Conservation (phyloP, 331 rosid genomes). For the Rosa hybrid region DNA sequence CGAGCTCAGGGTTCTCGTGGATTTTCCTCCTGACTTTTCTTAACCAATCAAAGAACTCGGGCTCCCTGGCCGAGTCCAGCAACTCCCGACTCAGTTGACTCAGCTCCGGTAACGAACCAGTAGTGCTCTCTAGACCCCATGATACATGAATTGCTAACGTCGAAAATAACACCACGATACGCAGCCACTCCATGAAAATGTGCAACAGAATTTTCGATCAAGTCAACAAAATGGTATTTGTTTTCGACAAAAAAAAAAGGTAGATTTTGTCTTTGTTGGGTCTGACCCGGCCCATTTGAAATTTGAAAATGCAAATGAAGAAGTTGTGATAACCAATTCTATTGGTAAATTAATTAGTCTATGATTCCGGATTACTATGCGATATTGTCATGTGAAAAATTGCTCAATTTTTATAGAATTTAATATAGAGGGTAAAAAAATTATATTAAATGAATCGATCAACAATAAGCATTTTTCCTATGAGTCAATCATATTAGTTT, state of each 20-base stretch:
- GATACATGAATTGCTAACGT: not conserved
- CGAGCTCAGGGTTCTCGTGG: constrained; percentile 65
- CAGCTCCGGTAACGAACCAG: constrained; percentile 23
- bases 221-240: not conserved
- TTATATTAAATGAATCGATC: too few relatives aligned
- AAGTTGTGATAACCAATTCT: too few relatives aligned
- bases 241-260: not conserved
- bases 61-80: constrained; percentile 42
- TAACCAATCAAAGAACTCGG: constrained; percentile 45
- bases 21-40: constrained; percentile 40
- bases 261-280: too few relatives aligned
- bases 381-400: too few relatives aligned
- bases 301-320: too few relatives aligned
- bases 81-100: constrained; percentile 36
- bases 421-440: too few relatives aligned
- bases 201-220: not conserved
- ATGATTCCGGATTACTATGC: too few relatives aligned
- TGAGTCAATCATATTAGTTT: too few relatives aligned
- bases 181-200: constrained; percentile 21
- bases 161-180: not conserved
- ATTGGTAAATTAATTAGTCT: too few relatives aligned
- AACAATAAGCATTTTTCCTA: too few relatives aligned
- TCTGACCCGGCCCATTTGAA: too few relatives aligned
- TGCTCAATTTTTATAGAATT: too few relatives aligned
- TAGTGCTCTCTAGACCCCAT: constrained; percentile 9